Percentiles rank a stretch among this genome's conserved stretches.
Evolutionary conservation across 1,139 yeast genomes (phyloP).

Genomic region (Yamadazyma kanchanaburiensis): DNA sequence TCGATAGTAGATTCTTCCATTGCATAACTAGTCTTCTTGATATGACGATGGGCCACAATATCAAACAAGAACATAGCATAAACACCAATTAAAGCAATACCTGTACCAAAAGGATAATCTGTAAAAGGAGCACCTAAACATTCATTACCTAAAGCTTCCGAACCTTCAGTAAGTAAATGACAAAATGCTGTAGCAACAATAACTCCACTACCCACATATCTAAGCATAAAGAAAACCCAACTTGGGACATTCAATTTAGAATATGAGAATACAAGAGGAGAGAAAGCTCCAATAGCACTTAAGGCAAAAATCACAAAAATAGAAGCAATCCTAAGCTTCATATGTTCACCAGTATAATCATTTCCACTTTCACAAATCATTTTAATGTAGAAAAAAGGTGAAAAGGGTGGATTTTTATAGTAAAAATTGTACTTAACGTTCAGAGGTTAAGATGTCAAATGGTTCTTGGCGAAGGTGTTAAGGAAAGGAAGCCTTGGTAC

Average conservation of each 20-base stretch:
- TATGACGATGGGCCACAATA: constrained; percentile 21
- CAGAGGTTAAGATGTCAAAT: too few relatives aligned
- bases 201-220: constrained; percentile 33
- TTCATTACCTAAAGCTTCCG: constrained; percentile 19
- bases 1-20: neutral
- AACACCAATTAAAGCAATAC: constrained; percentile 30
- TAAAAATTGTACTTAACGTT: too few relatives aligned
- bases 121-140: constrained; percentile 28
- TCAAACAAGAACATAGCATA: constrained; percentile 30
- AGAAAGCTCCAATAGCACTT: constrained; percentile 30
- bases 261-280: constrained; percentile 24
- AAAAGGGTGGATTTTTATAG: too few relatives aligned
- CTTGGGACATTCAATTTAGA: constrained; percentile 20
- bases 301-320: constrained; percentile 28
- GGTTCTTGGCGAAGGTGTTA: too few relatives aligned
- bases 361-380: constrained; percentile 16
- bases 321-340: constrained; percentile 25
- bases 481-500: too few relatives aligned
- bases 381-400: neutral
- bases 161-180: constrained; percentile 30
- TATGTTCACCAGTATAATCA: constrained; percentile 19
- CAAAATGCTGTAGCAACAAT: constrained; percentile 35
- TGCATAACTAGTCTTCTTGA: constrained; percentile 6
- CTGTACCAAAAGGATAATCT: constrained; percentile 35
- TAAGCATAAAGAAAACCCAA: constrained; percentile 24